Conservation (phyloP, 2,329 filamentous ascomycete species). For the Pseudogymnoascus destructans region DNA sequence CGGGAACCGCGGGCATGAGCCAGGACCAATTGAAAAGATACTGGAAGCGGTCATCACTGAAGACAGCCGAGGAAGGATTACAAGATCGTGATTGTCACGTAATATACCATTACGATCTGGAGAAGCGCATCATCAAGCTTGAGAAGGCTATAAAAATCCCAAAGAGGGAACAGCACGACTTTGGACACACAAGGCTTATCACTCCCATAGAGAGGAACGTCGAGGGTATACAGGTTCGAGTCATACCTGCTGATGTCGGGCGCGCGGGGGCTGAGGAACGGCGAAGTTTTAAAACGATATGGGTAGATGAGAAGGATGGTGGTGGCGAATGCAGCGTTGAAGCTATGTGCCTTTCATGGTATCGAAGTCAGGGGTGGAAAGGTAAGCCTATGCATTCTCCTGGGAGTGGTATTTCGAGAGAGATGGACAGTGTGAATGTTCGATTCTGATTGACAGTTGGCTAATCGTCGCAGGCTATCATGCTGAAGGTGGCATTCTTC, state of each 20-base stretch:
- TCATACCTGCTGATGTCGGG: not conserved
- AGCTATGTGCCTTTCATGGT: slow-evolving; percentile 82
- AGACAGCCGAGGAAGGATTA: slow-evolving; percentile 74
- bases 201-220: slow-evolving; percentile 65
- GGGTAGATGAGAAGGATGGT: slow-evolving; percentile 65
- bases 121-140: slow-evolving; percentile 84
- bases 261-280: slow-evolving; percentile 36
- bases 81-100: slow-evolving; percentile 83
- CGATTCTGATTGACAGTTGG: not conserved
- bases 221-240: slow-evolving; percentile 56
- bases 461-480: slow-evolving; percentile 43
- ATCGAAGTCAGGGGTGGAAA: slow-evolving; percentile 72
- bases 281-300: slow-evolving; percentile 61
- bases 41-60: slow-evolving; percentile 65
- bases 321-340: slow-evolving; percentile 75
- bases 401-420: not conserved
- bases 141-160: slow-evolving; percentile 74
- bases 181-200: slow-evolving; percentile 67
- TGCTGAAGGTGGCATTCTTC: slow-evolving; percentile 77
- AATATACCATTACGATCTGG: slow-evolving; percentile 86
- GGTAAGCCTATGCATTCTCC: slow-evolving; percentile 31
- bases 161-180: slow-evolving; percentile 81
- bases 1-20: slow-evolving; percentile 20
- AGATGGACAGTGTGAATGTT: not conserved
- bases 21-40: slow-evolving; percentile 57